Conservation (phyloP, 2,329 filamentous ascomycete species). For the Neopestalotiopsis clavispora region DNA sequence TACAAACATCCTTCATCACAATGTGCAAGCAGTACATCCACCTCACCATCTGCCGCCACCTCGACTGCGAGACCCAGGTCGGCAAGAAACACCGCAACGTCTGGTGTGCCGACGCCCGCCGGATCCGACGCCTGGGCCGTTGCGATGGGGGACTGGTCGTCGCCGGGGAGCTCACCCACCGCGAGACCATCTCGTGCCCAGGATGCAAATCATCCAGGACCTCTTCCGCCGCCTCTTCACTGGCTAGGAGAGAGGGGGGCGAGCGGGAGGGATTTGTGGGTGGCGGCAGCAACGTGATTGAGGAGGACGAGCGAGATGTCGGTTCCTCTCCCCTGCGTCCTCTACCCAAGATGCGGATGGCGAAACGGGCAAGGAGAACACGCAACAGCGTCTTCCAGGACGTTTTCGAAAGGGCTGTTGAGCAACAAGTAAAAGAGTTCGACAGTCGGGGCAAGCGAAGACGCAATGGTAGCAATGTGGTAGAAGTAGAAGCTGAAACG, state of each 20-base stretch:
- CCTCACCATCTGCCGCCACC: neutral
- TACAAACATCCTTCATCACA: neutral
- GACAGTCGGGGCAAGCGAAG: neutral
- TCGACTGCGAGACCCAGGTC: neutral
- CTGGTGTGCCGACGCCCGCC: neutral
- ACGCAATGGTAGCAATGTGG: neutral
- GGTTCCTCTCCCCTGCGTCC: too few species aligned
- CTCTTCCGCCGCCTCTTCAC: too few species aligned
- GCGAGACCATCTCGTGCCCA: neutral
- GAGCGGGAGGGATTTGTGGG: too few species aligned
- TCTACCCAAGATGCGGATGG: too few species aligned
- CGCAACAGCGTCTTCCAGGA: neutral
- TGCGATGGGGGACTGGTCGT: neutral
- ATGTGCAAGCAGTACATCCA: slow-evolving; percentile 12
- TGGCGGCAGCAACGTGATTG: too few species aligned
- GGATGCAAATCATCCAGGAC: neutral
- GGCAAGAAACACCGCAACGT: neutral
- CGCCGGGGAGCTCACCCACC: neutral
- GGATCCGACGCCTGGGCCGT: neutral
- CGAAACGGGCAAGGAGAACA: too few species aligned
- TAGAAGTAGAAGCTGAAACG: neutral
- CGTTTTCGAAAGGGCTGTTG: neutral
- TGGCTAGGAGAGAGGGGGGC: too few species aligned
- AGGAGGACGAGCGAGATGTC: too few species aligned
- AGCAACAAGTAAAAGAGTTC: neutral